Evolutionary conservation across 164 flowering plant genomes (phyloP).

Genomic region (Macadamia integrifolia): DNA sequence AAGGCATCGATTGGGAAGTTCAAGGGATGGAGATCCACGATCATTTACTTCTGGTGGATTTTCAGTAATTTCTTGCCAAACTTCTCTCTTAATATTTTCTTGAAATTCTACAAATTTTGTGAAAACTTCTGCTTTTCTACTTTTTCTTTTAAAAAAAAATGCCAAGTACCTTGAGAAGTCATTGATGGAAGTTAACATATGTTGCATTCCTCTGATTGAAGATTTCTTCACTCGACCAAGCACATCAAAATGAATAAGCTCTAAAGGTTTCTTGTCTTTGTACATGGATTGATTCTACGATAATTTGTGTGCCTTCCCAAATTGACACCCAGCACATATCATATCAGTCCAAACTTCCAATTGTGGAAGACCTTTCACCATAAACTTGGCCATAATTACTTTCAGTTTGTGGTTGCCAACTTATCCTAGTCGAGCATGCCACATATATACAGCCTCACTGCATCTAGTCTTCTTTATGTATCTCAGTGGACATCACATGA

Average conservation of each 20-base stretch:
- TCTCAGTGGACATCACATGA: background rate
- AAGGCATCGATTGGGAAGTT: too few species aligned
- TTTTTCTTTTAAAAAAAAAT: background rate
- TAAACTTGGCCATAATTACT: constrained; percentile 9
- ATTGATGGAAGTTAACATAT: background rate
- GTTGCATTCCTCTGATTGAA: background rate
- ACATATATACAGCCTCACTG: constrained; percentile 13
- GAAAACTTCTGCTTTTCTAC: constrained; percentile 1
- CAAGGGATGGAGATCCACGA: background rate
- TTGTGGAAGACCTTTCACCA: constrained; percentile 7
- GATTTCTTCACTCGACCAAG: background rate
- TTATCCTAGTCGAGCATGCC: constrained; percentile 10
- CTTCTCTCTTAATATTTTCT: background rate
- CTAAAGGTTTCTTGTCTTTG: background rate
- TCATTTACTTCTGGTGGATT: too few species aligned
- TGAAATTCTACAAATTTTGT: constrained; percentile 1
- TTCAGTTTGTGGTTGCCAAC: constrained; percentile 7
- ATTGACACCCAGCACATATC: too few species aligned
- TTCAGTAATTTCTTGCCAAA: background rate
- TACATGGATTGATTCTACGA: background rate
- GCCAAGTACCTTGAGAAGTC: background rate
- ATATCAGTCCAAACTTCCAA: background rate
- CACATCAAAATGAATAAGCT: background rate
- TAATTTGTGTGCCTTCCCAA: too few species aligned
- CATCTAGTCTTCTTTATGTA: constrained; percentile 12